Evolutionary conservation across 106 monocot species (phyloP), one percentile per base, ranked within the genome.

Genomic region (Platanthera guangdongensis): DNA sequence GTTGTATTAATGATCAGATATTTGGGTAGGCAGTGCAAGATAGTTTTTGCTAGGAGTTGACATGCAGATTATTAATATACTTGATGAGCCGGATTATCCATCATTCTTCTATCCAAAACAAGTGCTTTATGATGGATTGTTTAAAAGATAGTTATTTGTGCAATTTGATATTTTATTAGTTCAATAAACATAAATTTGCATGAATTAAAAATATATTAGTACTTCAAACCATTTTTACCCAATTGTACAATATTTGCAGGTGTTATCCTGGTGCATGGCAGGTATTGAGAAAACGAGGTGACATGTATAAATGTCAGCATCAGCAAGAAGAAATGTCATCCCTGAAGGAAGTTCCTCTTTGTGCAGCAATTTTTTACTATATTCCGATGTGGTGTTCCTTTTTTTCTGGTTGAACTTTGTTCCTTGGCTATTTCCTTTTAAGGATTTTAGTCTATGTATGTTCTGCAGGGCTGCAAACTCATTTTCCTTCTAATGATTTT

Each of bases 41-140:
- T n/a, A n/a, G n/a, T n/a, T n/a, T n/a, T n/a, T n/a, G n/a, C n/a
- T n/a, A n/a, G n/a, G n/a, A n/a, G n/a, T n/a, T n/a, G n/a, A n/a
- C n/a, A 14, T 75, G 6, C 51, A 55, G 11, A 21, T 18, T 75
- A 5, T 8, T 25, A 25, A 25, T 25, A 25, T 47, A 83, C 85
- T 92, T 90, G 73, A 89, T 30, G 63, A 75, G 68, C 51, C 12
- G 91, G 96, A 97, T 86, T 97, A 97, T 77, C 96, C 96, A 50
- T 62, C 91, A 46, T 93, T 97, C 83, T 97, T 97, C 86, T 97
- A 97, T 77, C 96, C 92, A 7, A 96, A 96, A 81, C 77, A 25
- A 25, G 25, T 25, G 25, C 25, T 25, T 25, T 25, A 25, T 25
- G 25, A 25, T 25, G 25, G 25, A 25, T 25, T 25, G 0, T 25